Percentiles rank a stretch among this genome's conserved stretches.
These are phyloP conservation scores for Metroxylon sagu DNA, from an alignment of 176 grass and related monocot genomes.

Conservation along the genomic window DNA sequence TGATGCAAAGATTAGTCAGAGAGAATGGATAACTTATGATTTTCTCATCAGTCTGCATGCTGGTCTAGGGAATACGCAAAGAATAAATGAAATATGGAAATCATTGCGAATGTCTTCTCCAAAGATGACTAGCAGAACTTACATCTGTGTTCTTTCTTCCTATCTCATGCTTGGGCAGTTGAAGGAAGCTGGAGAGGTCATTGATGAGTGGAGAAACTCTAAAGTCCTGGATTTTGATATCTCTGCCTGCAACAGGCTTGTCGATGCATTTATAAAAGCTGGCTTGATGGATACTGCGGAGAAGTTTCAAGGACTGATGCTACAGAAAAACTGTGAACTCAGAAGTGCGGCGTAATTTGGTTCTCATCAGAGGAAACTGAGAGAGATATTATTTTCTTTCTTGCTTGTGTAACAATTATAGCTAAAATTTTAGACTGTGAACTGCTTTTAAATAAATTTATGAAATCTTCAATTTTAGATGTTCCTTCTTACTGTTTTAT, in stretches of 20 bases:
- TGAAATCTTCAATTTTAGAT: too few relatives aligned
- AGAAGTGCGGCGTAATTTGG: slow-evolving; percentile 20
- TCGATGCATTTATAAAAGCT: slow-evolving; percentile 26
- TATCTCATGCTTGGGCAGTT: slow-evolving; percentile 36
- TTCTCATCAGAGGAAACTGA: too few relatives aligned
- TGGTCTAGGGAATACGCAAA: slow-evolving; percentile 47
- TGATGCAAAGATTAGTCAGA: slow-evolving; percentile 53
- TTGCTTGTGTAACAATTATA: too few relatives aligned
- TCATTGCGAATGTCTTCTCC: slow-evolving; percentile 53
- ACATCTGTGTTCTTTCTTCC: slow-evolving; percentile 52
- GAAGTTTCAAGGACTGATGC: slow-evolving; percentile 48
- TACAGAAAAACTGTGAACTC: slow-evolving; percentile 42
- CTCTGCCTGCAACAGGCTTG: slow-evolving; percentile 42
- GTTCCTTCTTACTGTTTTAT: too few relatives aligned
- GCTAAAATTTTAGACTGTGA: too few relatives aligned
- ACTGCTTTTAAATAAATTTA: too few relatives aligned
- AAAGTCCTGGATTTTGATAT: slow-evolving; percentile 66
- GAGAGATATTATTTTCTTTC: too few relatives aligned
- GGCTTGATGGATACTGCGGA: slow-evolving; percentile 32
- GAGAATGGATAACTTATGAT: slow-evolving; percentile 74
- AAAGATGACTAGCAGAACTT: slow-evolving; percentile 63
- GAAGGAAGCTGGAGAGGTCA: slow-evolving; percentile 44
- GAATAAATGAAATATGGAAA: slow-evolving; percentile 69
- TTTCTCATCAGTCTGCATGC: slow-evolving; percentile 55
- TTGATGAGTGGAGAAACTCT: slow-evolving; percentile 63